Percentiles rank a stretch among this genome's conserved stretches.
Conservation (phyloP, 805 yeast genomes). For the Lipomyces sp. region DNA sequence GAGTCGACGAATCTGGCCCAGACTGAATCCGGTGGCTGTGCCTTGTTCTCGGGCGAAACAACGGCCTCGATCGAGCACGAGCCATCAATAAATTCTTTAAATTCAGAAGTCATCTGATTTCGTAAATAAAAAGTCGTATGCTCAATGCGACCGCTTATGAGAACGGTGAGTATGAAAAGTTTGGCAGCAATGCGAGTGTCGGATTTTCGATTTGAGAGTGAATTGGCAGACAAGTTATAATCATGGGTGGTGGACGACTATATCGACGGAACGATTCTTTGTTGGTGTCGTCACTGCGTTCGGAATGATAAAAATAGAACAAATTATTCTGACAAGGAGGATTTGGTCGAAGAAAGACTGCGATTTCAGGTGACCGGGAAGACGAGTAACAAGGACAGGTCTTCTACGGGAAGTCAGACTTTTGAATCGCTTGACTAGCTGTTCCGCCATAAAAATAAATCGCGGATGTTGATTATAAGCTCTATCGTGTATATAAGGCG, state of each 20-base stretch:
- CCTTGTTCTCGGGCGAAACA: background rate
- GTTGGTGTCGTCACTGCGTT: background rate
- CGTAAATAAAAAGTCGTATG: background rate
- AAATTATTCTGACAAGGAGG: background rate
- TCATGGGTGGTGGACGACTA: background rate
- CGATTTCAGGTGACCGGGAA: background rate
- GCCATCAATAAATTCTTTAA: background rate
- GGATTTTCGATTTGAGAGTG: no score
- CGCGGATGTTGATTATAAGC: no score
- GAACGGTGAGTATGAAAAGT: background rate
- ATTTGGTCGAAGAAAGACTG: background rate
- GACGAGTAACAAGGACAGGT: background rate
- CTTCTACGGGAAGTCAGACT: background rate
- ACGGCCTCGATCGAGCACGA: background rate
- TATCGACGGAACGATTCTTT: background rate
- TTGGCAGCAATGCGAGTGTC: no score
- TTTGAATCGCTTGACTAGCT: background rate
- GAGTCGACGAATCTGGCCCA: constrained; percentile 23
- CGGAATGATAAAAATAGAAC: background rate
- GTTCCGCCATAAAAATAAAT: background rate
- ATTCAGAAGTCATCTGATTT: background rate
- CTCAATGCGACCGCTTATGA: background rate
- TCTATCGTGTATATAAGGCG: no score
- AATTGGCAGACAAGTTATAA: background rate
- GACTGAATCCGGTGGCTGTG: constrained; percentile 17